These are phyloP conservation scores for Geotrichum fermentans DNA, from an alignment of 1,139 yeast genomes.

Conservation along the genomic window DNA sequence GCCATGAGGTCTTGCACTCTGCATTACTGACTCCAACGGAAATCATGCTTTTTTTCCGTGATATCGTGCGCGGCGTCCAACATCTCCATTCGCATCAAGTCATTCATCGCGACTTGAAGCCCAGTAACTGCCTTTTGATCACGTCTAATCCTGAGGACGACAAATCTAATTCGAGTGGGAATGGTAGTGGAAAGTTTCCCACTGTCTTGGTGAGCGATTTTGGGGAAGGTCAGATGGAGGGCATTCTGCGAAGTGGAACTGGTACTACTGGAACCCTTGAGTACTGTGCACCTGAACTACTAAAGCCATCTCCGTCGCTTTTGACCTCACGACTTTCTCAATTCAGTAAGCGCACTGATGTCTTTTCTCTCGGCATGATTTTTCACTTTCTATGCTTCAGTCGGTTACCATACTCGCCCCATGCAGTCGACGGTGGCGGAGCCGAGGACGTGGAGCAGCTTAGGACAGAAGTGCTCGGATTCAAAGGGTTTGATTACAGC, in stretches of 20 bases:
- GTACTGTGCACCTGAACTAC: slow-evolving; percentile 79
- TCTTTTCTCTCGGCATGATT: slow-evolving; percentile 79
- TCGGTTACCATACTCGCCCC: slow-evolving; percentile 51
- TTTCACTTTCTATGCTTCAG: slow-evolving; percentile 70
- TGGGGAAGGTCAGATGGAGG: slow-evolving; percentile 81
- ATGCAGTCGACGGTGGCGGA: slow-evolving; percentile 9
- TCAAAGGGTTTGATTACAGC: slow-evolving; percentile 33
- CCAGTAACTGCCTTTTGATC: slow-evolving; percentile 73
- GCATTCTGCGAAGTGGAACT: slow-evolving; percentile 50
- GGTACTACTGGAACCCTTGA: slow-evolving; percentile 87
- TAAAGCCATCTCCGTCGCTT: slow-evolving; percentile 34
- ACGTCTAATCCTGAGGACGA: slow-evolving; percentile 30
- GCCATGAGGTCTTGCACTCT: slow-evolving; percentile 24
- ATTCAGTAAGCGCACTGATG: slow-evolving; percentile 67
- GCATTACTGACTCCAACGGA: slow-evolving; percentile 42
- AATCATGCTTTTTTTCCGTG: slow-evolving; percentile 62
- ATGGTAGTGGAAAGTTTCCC: slow-evolving; percentile 43
- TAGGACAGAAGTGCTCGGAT: slow-evolving; percentile 40
- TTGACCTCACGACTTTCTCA: slow-evolving; percentile 26
- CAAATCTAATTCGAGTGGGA: slow-evolving; percentile 1
- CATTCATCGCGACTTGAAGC: slow-evolving; percentile 81
- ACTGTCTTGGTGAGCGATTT: slow-evolving; percentile 76
- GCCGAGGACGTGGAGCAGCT: slow-evolving; percentile 37
- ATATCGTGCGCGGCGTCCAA: slow-evolving; percentile 62
- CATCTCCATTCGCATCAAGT: slow-evolving; percentile 71